Evolutionary conservation across 805 yeast genomes (phyloP).

Genomic region (Candida krabiensis): DNA sequence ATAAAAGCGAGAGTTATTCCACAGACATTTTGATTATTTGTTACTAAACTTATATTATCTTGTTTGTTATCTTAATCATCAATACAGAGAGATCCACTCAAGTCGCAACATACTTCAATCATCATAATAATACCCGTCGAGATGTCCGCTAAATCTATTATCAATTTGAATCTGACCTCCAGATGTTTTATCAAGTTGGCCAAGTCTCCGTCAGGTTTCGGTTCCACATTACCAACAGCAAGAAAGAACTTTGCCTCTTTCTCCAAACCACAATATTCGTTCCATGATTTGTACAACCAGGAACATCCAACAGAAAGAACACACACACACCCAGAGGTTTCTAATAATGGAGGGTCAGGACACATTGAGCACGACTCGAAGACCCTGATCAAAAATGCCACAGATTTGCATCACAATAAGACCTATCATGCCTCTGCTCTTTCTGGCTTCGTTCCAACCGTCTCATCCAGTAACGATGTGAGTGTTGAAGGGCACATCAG

Average conservation of each 20-base stretch:
- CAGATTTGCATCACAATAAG: slow-evolving; percentile 10
- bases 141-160: slow-evolving; percentile 30
- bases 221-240: slow-evolving; percentile 7
- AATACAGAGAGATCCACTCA: too few relatives aligned
- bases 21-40: too few relatives aligned
- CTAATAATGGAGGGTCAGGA: slow-evolving; percentile 33
- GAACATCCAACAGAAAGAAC: slow-evolving; percentile 21
- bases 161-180: slow-evolving; percentile 29
- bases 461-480: slow-evolving; percentile 28
- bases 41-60: too few relatives aligned
- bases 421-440: slow-evolving; percentile 11
- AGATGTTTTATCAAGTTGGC: slow-evolving; percentile 24
- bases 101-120: too few relatives aligned
- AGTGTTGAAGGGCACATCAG: slow-evolving; percentile 25
- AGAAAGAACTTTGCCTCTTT: slow-evolving; percentile 28
- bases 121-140: too few relatives aligned
- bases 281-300: slow-evolving; percentile 26
- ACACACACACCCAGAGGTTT: slow-evolving; percentile 23
- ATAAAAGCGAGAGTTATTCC: too few relatives aligned
- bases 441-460: slow-evolving; percentile 32
- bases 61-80: too few relatives aligned
- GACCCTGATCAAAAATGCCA: slow-evolving; percentile 29
- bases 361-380: slow-evolving; percentile 26
- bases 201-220: slow-evolving; percentile 3
- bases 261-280: slow-evolving; percentile 21